These are phyloP conservation scores for Podospora anserina DNA, from an alignment of 495 filamentous ascomycete genomes.

Conservation along the genomic window DNA sequence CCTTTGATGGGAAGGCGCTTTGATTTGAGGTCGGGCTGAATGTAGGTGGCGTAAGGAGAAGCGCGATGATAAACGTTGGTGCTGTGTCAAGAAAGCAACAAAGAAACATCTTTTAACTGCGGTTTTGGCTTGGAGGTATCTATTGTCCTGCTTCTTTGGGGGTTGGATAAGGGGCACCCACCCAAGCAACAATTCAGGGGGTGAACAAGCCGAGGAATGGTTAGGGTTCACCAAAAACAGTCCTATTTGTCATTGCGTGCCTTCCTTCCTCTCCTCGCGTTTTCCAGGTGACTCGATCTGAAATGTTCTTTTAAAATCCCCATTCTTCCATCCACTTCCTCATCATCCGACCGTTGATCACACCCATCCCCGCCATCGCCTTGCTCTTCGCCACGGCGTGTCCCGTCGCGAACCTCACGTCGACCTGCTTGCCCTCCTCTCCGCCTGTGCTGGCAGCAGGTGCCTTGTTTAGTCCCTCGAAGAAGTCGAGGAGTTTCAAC, in stretches of 20 bases:
- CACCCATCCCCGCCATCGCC: background rate
- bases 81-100: background rate
- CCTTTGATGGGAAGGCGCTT: background rate
- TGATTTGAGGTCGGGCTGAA: background rate
- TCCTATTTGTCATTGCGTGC: background rate
- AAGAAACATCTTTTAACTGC: background rate
- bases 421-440: background rate
- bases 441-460: background rate
- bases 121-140: background rate
- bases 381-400: background rate
- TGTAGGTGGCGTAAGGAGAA: too few species aligned
- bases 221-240: background rate
- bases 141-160: background rate
- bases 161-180: background rate
- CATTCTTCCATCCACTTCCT: conserved; percentile 7
- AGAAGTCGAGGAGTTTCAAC: conserved; percentile 5
- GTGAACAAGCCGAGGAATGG: background rate
- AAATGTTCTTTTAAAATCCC: background rate
- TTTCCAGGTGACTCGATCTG: too few species aligned
- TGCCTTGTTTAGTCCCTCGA: background rate
- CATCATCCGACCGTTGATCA: background rate
- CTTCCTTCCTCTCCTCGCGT: background rate
- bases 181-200: background rate
- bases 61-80: too few species aligned
- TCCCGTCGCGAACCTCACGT: background rate